Base-by-base conservation (phyloP, 768 basidiomycete species). In the Hypholoma sublateritium region DNA sequence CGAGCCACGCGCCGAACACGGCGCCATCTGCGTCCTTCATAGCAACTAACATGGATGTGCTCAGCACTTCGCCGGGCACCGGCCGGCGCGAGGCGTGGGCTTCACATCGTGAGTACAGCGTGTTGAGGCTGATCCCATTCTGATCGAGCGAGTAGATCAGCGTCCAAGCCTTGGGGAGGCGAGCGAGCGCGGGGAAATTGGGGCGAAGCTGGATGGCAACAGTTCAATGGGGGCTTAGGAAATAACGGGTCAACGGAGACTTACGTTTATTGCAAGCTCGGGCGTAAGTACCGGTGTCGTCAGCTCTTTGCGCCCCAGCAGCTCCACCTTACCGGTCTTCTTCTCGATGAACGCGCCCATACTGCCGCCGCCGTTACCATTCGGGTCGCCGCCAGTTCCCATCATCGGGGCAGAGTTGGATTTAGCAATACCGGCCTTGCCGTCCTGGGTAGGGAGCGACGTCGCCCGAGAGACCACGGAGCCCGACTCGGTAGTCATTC, bases 81-180 rank as follows among this genome's bases (percentile, higher is more conserved):
- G 73, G 61, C 13, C 71, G 65, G n/a, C 70, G 64, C 24, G 71
- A 67, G 4, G 65, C 53, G 47, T 67, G 69, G 1, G 74, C 67
- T 50, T 82, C 83, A 52, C 87, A 90, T 1, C 80, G 80, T 2
- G 79, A 65, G 69, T 97, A 98, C 5, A 98, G 80, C 1, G 96
- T 97, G 44, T 88, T 86, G 13, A 98, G 78, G 12, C 93, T 95
- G 44, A 95, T 94, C 0, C 96, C 96, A 62, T 98, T 91, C 65
- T 97, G 95, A 66, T 98, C 96, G 16, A 97, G 79, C 14, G 93
- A 95, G 73, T 95, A 95, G 5, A 94, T 72, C 0, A 95, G 80
- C 0, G 81, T 80, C 94, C 94, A 96, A 25, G 78, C 73, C 6
- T 78, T 76, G 0, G 87, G 80, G 16, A 95, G 81, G 4, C 88